Evolutionary conservation across 345 rosid species (phyloP), one percentile per base, ranked within the genome.

Genomic region (Citrus sp.): DNA sequence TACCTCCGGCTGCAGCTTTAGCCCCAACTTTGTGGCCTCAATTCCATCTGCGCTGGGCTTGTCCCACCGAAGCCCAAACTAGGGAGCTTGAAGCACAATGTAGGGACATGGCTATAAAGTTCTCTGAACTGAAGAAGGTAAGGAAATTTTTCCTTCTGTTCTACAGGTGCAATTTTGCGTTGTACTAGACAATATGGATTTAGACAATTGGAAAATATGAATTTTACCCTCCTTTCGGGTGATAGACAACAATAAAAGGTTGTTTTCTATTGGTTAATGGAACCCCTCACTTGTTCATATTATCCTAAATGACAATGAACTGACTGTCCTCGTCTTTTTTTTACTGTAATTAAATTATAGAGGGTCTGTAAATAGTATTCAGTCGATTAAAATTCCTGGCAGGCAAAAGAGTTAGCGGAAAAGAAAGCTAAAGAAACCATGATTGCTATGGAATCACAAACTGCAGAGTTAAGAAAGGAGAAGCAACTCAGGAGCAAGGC

Each of bases 11-110:
- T 18, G 99, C 98, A 82, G 97, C 98, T 84, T 87, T 96, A 74
- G 98, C 99, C 69, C 98, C 99, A 49, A 92, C 95, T 27, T 83
- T 96, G 65, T 96, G 99, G 99, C 98, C 99, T 27, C 95, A 90
- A 67, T 96, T 94, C 84, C 98, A 94, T 86, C 97, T 96, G 67
- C 95, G 99, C 25, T 96, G 99, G 99, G 95, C 98, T 70, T 96
- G 98, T 76, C 98, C 98, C 46, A 73, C 84, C 3, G 99, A 94
- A 89, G 92, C 95, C 77, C 86, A 87, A 65, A 82, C 92, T 73
- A 89, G 89, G 75, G 98, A 94, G 82, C 85, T 88, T 30, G 98
- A 94, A 79, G 87, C 82, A 59, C 92, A 83, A 65, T 92, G 89
- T 85, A 88, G 97, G 82, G 86, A 86, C 81, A 87, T 91, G 92